Evolutionary conservation across 306 rosid genomes (phyloP).

Genomic region (Boehmeria nivea): DNA sequence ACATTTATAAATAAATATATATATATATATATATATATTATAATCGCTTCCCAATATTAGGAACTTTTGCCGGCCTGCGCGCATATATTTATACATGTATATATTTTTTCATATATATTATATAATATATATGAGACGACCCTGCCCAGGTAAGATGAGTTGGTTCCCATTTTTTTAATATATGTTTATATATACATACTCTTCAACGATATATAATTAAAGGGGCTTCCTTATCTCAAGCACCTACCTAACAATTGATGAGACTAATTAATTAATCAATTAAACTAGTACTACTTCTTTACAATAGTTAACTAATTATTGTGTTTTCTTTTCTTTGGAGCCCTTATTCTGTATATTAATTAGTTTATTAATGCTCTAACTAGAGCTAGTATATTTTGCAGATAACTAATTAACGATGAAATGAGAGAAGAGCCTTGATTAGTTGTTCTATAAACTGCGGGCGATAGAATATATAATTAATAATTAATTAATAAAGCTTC

Average conservation of each 20-base stretch:
- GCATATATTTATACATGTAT: neutral
- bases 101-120: neutral
- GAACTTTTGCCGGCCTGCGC: conserved; percentile 9
- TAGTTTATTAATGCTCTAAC: too few relatives aligned
- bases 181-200: neutral
- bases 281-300: too few relatives aligned
- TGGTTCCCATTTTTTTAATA: neutral
- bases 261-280: neutral
- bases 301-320: too few relatives aligned
- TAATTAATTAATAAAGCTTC: neutral
- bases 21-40: too few relatives aligned
- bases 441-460: neutral
- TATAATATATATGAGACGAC: neutral
- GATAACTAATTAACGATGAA: too few relatives aligned
- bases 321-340: too few relatives aligned
- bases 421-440: neutral
- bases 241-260: neutral
- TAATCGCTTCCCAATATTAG: neutral
- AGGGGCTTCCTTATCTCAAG: neutral
- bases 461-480: neutral
- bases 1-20: neutral
- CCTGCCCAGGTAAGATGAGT: conserved; percentile 5
- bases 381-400: too few relatives aligned
- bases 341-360: too few relatives aligned
- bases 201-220: neutral